Base-by-base conservation (phyloP, 805 yeast species). In the Lachancea lanzarotensis region DNA sequence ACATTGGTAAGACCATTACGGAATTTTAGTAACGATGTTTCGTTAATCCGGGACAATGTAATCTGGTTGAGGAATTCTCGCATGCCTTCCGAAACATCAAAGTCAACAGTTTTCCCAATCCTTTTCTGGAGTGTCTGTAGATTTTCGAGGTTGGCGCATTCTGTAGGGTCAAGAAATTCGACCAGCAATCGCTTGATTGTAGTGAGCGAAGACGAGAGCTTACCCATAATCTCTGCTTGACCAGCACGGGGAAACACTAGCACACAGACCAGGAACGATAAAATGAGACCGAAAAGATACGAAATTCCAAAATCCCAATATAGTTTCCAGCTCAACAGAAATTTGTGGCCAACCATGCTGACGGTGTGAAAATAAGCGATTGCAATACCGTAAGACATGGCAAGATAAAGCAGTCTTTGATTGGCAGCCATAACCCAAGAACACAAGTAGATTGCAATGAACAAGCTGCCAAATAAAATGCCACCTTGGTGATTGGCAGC, bases 401-500 rank as follows among this genome's bases (percentile, higher is more conserved):
- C 49, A 42, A 67, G 45, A 45, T 74, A 73, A 42, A 70, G 60
- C 10, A 68, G 54, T 43, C 79, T 60, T 36, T 66, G 65, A 45
- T 56, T 72, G 18, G 61, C 58, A 2, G 74, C 68, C 39, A 67
- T 63, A 10, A 74, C 35, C 75, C 76, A 73, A 3, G 68, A 62
- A 35, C 70, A 55, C 12, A 66, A 32, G 32, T 69, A 52, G 1
- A 73, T 40, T 0, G 73, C 71, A 15, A 73, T 20, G 10, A 69
- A 51, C 18, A 73, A 46, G 35, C 76, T 71, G 0, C 67, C 60
- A 15, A 74, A 73, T 11, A 73, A 51, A 3, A 75, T 61, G 18
- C 76, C 78, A 33, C 78, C 78, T 49, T 67, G 74, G 31, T 71
- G 71, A 9, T 59, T 51, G 17, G 69, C 58, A 0, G 73, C 63